phyloP scores from a whole-genome alignment of 768 basidiomycete species.

The Mycena belliarum region DNA sequence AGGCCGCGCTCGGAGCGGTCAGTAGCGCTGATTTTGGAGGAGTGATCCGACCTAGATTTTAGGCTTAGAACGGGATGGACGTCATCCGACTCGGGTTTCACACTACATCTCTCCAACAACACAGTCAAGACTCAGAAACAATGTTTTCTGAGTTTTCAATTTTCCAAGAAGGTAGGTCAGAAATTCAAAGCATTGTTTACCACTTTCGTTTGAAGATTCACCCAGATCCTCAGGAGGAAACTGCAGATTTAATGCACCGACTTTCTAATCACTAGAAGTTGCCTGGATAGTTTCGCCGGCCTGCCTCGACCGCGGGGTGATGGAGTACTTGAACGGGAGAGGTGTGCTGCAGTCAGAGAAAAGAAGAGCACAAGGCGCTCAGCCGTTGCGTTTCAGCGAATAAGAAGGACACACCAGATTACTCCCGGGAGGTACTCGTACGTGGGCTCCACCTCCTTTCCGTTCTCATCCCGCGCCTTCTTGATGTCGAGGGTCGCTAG shows the following conservation, averaged over 20 bases:
- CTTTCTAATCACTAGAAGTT: too few species aligned
- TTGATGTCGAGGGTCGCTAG: neutral
- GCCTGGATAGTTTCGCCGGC: neutral
- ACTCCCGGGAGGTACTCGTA: neutral
- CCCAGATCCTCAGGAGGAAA: too few species aligned
- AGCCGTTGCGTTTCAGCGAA: neutral
- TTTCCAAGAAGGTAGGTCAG: too few species aligned
- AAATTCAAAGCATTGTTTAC: too few species aligned
- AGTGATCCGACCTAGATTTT: too few species aligned
- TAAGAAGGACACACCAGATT: neutral
- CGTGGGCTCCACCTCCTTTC: neutral
- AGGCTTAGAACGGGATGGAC: too few species aligned
- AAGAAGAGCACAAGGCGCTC: neutral
- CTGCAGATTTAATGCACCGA: too few species aligned
- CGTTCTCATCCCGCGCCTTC: neutral
- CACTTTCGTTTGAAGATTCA: too few species aligned
- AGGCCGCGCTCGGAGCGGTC: constrained; percentile 34
- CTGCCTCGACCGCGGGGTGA: neutral
- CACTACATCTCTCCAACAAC: too few species aligned
- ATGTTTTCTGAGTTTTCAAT: too few species aligned
- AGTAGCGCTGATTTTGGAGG: constrained; percentile 27
- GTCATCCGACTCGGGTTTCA: too few species aligned
- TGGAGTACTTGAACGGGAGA: neutral
- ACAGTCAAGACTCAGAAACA: too few species aligned
- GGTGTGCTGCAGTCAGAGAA: neutral